A percentile compares a stretch with the other conserved stretches of the same genome.
phyloP scores from a whole-genome alignment of 140 eudicot genomes.

The Erigeron philadelphicus region DNA sequence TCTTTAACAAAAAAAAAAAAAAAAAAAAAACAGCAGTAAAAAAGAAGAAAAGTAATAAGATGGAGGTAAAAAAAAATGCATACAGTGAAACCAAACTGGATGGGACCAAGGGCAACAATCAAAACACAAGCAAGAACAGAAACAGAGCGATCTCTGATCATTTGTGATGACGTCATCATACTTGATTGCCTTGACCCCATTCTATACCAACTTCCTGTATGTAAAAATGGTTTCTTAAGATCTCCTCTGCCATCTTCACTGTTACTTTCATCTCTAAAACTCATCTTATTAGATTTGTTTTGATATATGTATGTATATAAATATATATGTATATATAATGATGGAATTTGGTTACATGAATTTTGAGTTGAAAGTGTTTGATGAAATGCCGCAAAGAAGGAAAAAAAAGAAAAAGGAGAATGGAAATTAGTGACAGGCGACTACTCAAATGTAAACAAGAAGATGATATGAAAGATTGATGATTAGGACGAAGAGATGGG shows the following conservation, averaged over 20 bases:
- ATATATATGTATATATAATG: neutral
- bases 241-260: conserved; percentile 51
- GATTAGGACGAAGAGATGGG: neutral
- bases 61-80: neutral
- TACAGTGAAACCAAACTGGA: conserved; percentile 94
- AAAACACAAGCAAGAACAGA: conserved; percentile 88
- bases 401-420: neutral
- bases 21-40: neutral
- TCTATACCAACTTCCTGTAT: conserved; percentile 92
- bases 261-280: conserved; percentile 48
- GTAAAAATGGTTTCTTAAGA: conserved; percentile 77
- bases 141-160: conserved; percentile 70
- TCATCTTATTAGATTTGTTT: conserved; percentile 26
- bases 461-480: neutral
- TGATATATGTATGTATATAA: neutral
- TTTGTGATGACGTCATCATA: conserved; percentile 77
- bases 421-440: conserved; percentile 25
- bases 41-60: neutral
- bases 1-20: neutral
- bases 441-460: conserved; percentile 8
- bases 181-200: conserved; percentile 94
- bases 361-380: neutral
- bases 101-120: conserved; percentile 84
- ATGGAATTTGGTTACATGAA: neutral
- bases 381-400: neutral